Evolutionary conservation across 768 basidiomycete genomes (phyloP).

Genomic region (Neoboletus brunneissimus): DNA sequence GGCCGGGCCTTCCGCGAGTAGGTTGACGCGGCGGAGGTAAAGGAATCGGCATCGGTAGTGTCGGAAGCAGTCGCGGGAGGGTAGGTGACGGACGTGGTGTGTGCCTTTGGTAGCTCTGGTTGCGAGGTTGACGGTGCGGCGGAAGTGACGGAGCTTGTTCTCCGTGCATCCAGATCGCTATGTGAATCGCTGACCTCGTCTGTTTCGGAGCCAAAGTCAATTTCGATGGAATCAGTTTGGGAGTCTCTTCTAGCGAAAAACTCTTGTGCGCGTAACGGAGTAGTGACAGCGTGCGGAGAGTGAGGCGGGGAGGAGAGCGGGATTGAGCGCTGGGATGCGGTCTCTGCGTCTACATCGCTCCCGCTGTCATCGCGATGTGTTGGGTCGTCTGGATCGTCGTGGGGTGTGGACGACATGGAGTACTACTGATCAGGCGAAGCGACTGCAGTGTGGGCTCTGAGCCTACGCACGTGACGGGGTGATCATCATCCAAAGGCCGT

Average conservation of each 20-base stretch:
- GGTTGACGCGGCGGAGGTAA: conserved; percentile 58
- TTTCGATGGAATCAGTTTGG: conserved; percentile 47
- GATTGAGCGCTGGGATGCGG: conserved; percentile 76
- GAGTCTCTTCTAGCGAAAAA: conserved; percentile 42
- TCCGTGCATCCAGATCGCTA: conserved; percentile 28
- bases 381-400: conserved; percentile 8
- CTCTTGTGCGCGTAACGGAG: conserved; percentile 24
- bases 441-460: neutral
- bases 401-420: conserved; percentile 15
- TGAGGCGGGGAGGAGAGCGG: conserved; percentile 63
- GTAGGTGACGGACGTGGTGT: conserved; percentile 46
- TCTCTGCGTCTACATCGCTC: conserved; percentile 65
- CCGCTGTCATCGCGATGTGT: conserved; percentile 30
- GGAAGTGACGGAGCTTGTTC: conserved; percentile 52
- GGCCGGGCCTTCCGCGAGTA: conserved; percentile 67
- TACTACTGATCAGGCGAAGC: neutral
- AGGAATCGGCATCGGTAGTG: conserved; percentile 53
- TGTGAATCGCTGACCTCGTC: conserved; percentile 54
- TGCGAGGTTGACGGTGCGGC: conserved; percentile 42
- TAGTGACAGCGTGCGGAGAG: conserved; percentile 43
- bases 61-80: conserved; percentile 50
- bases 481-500: neutral
- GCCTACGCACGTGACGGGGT: conserved; percentile 17
- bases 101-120: conserved; percentile 38
- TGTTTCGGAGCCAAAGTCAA: conserved; percentile 51